A percentile compares a stretch with the other conserved stretches of the same genome.
These are phyloP conservation scores for Dioscorea alata DNA, from an alignment of 106 monocot genomes.

Conservation along the genomic window DNA sequence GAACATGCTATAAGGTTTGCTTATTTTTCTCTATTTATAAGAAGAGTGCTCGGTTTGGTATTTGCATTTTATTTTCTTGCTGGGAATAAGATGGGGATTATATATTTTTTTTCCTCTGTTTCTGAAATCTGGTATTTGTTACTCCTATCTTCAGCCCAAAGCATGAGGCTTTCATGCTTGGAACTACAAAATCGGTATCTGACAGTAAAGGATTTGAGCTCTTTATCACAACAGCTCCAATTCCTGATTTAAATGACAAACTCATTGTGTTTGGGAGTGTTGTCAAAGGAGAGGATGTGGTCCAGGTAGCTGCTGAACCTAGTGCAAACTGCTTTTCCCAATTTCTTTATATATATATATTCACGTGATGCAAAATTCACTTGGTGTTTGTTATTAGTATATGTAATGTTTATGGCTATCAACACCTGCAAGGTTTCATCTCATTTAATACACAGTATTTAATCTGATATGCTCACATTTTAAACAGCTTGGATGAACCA, in stretches of 20 bases:
- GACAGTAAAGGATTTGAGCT: conserved; percentile 78
- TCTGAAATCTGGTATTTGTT: background rate
- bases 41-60: background rate
- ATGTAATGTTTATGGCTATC: background rate
- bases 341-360: background rate
- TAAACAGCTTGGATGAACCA: no score
- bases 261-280: conserved; percentile 89
- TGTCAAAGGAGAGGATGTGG: conserved; percentile 87
- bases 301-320: conserved; percentile 48
- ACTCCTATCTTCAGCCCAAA: conserved; percentile 55
- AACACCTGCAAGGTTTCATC: background rate
- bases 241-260: conserved; percentile 87
- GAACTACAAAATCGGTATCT: conserved; percentile 61
- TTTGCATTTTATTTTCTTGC: background rate
- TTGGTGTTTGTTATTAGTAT: background rate
- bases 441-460: no score
- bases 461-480: background rate
- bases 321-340: background rate
- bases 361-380: background rate
- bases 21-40: background rate
- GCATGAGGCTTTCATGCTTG: conserved; percentile 97
- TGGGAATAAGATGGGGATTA: no score
- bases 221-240: conserved; percentile 95
- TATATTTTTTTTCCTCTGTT: background rate
- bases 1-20: conserved; percentile 56